Evolutionary conservation across 129 eudicot genomes (phyloP).

Genomic region (Artemisia annua): DNA sequence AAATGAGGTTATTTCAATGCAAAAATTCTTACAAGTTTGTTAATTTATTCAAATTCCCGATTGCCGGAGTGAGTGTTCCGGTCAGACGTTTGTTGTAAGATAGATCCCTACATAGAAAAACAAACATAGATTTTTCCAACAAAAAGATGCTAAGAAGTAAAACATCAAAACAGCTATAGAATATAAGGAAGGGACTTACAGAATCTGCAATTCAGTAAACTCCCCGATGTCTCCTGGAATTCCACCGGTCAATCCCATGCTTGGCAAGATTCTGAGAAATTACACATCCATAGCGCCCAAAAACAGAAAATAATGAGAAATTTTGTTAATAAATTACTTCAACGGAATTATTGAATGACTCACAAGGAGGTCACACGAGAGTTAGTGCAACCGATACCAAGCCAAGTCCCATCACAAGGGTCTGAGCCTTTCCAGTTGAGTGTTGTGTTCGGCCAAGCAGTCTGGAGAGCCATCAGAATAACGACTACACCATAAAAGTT

Average conservation of each 20-base stretch:
- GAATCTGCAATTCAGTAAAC: slow-evolving; percentile 53
- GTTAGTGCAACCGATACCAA: slow-evolving; percentile 54
- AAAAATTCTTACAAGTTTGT: slow-evolving; percentile 59
- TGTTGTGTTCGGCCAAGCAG: slow-evolving; percentile 49
- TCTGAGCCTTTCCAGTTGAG: slow-evolving; percentile 57
- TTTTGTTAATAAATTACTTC: not conserved
- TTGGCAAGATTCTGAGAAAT: slow-evolving; percentile 55
- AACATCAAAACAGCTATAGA: not conserved
- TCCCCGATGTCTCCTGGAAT: slow-evolving; percentile 53
- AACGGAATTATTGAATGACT: not conserved
- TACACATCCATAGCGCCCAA: not conserved
- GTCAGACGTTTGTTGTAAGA: slow-evolving; percentile 68
- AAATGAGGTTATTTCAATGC: not conserved
- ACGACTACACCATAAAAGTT: slow-evolving; percentile 33
- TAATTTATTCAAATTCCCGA: slow-evolving; percentile 59
- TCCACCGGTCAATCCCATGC: slow-evolving; percentile 49
- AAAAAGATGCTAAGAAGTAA: not conserved
- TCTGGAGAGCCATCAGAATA: slow-evolving; percentile 43
- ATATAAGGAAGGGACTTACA: slow-evolving; percentile 45
- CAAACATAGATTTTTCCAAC: not conserved
- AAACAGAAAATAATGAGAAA: slow-evolving; percentile 9
- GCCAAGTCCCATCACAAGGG: slow-evolving; percentile 65
- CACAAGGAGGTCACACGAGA: slow-evolving; percentile 62
- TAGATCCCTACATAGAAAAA: slow-evolving; percentile 58
- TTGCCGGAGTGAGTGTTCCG: slow-evolving; percentile 66